A percentile compares a stretch with the other conserved stretches of the same genome.
phyloP scores from a whole-genome alignment of 495 filamentous ascomycete genomes.

The Daldinia concentrica region DNA sequence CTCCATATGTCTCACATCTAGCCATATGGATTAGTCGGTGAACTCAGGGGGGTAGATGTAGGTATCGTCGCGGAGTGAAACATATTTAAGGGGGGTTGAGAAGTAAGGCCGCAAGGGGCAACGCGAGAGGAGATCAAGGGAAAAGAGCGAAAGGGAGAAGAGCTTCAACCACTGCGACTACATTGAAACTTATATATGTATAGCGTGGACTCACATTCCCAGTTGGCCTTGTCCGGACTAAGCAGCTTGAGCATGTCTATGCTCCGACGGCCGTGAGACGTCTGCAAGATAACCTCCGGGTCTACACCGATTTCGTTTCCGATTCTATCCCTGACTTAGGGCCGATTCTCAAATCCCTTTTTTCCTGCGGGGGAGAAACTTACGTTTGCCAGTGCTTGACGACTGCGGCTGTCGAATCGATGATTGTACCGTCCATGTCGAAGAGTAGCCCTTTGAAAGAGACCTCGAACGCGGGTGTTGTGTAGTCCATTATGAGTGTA shows the following conservation, averaged over 20 bases:
- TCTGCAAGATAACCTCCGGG: constrained; percentile 81
- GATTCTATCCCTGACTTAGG: constrained; percentile 62
- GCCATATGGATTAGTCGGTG: constrained; percentile 13
- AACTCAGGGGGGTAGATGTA: constrained; percentile 4
- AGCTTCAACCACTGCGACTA: not conserved
- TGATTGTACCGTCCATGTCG: constrained; percentile 90
- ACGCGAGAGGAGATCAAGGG: constrained; percentile 5
- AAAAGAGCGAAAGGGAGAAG: not conserved
- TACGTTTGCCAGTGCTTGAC: constrained; percentile 92
- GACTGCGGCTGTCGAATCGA: constrained; percentile 83
- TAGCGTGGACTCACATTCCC: constrained; percentile 76
- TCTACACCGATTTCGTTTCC: constrained; percentile 84
- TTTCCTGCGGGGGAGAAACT: constrained; percentile 40
- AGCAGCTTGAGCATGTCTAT: constrained; percentile 82
- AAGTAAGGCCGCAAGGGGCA: constrained; percentile 25
- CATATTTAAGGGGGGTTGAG: constrained; percentile 6
- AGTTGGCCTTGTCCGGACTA: constrained; percentile 82
- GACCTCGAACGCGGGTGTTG: constrained; percentile 65
- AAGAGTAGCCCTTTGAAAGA: constrained; percentile 84
- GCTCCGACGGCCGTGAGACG: constrained; percentile 86
- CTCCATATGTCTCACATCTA: constrained; percentile 84
- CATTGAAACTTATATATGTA: not conserved
- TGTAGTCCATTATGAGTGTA: constrained; percentile 55
- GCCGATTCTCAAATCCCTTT: not conserved
- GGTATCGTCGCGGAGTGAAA: constrained; percentile 19